A percentile compares a stretch with the other conserved stretches of the same genome.
These are phyloP conservation scores for Dryas integrifolia DNA, from an alignment of 331 rosid species.

Conservation along the genomic window DNA sequence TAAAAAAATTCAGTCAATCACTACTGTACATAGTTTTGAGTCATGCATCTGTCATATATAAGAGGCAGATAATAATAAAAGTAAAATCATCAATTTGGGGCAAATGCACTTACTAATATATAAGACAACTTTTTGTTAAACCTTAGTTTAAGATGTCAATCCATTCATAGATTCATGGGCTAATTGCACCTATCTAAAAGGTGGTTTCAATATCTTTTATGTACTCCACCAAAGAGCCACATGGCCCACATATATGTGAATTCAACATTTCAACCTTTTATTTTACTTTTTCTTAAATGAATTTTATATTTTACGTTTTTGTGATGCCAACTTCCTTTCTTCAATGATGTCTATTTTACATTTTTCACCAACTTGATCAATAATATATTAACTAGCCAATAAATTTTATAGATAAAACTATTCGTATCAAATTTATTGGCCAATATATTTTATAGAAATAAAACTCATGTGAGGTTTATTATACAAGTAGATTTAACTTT, in stretches of 20 bases:
- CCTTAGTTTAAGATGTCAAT: slow-evolving; percentile 21
- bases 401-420: not conserved
- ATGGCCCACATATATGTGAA: not conserved
- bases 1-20: not conserved
- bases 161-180: slow-evolving; percentile 31
- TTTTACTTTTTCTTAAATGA: not conserved
- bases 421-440: not conserved
- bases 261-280: not conserved
- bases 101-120: slow-evolving; percentile 13
- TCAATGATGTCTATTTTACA: not conserved
- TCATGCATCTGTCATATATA: not conserved
- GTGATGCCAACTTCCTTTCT: not conserved
- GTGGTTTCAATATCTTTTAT: not conserved
- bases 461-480: not conserved
- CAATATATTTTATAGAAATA: not conserved
- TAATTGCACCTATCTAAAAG: slow-evolving; percentile 25
- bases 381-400: too few relatives aligned
- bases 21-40: slow-evolving; percentile 1
- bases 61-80: not conserved
- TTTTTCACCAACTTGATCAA: too few relatives aligned
- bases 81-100: slow-evolving; percentile 26
- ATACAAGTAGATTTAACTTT: too few relatives aligned
- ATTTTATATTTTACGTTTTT: not conserved
- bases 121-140: slow-evolving; percentile 17
- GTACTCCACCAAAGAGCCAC: not conserved